phyloP scores from a whole-genome alignment of 2,329 filamentous ascomycete species.

The Dactylellina haptotyla region DNA sequence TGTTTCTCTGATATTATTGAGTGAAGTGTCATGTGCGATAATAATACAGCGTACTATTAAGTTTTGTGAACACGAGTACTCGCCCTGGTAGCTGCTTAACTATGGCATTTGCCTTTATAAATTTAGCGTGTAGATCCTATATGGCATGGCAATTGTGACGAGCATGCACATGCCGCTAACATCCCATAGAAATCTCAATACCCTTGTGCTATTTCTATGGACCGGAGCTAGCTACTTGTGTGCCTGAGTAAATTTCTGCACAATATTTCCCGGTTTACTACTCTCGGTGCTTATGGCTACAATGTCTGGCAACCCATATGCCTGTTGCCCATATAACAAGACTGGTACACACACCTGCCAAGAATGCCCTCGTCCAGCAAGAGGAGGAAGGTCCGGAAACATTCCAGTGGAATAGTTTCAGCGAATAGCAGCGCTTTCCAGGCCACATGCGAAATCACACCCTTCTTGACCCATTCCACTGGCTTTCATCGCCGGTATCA shows the following conservation, averaged over 20 bases:
- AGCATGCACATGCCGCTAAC: no score
- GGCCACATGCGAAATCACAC: conserved; percentile 19
- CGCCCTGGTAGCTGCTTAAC: background rate
- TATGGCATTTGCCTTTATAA: no score
- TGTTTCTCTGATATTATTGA: background rate
- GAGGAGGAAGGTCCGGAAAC: conserved; percentile 45
- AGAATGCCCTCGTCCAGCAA: conserved; percentile 15
- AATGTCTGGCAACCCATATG: background rate
- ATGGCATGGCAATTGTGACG: no score
- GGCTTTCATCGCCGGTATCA: conserved; percentile 34
- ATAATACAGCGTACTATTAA: background rate
- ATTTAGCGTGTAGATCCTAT: no score
- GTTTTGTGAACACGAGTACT: background rate
- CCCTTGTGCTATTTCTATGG: no score
- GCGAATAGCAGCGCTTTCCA: conserved; percentile 15
- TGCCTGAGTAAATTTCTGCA: no score
- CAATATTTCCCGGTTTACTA: no score
- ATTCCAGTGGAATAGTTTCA: background rate
- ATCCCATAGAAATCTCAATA: no score
- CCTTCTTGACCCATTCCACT: conserved; percentile 14
- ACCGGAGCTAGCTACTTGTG: no score
- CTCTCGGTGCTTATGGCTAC: background rate
- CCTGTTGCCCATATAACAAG: no score
- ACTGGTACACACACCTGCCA: conserved; percentile 30
- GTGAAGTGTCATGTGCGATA: background rate